Conservation (phyloP, 805 yeast species). For the Metschnikowia sp. region DNA sequence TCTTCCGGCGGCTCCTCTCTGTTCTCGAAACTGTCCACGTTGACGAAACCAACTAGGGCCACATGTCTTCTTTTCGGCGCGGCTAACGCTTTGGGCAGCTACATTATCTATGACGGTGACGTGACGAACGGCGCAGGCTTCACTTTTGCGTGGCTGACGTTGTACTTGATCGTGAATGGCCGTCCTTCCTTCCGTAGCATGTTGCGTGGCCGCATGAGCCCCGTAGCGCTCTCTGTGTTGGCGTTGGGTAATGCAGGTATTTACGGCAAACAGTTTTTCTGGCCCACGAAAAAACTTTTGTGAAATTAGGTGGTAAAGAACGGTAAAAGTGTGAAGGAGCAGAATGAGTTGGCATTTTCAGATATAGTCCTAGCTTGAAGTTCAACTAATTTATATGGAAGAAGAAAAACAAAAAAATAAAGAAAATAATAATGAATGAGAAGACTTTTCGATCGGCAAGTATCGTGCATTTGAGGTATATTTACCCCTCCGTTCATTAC, state of each 20-base stretch:
- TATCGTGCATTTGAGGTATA: too few species aligned
- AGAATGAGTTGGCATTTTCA: too few species aligned
- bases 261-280: slow-evolving; percentile 70
- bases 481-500: too few species aligned
- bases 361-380: too few species aligned
- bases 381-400: too few species aligned
- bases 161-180: slow-evolving; percentile 72
- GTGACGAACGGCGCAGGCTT: slow-evolving; percentile 78
- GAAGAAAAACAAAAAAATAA: too few species aligned
- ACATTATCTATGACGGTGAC: slow-evolving; percentile 76
- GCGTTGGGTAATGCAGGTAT: slow-evolving; percentile 61
- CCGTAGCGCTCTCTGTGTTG: slow-evolving; percentile 53
- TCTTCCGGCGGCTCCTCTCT: slow-evolving; percentile 21
- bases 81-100: slow-evolving; percentile 64
- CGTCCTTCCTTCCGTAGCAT: slow-evolving; percentile 50
- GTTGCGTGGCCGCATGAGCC: slow-evolving; percentile 58
- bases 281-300: slow-evolving; percentile 21
- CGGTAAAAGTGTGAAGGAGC: too few species aligned
- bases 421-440: too few species aligned
- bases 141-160: slow-evolving; percentile 72
- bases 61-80: slow-evolving; percentile 57
- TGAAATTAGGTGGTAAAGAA: too few species aligned
- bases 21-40: slow-evolving; percentile 19
- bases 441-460: too few species aligned
- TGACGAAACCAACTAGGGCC: slow-evolving; percentile 31